Base-by-base conservation (phyloP, 192 early-diverging fungal species). In the Backusella psychrophila region DNA sequence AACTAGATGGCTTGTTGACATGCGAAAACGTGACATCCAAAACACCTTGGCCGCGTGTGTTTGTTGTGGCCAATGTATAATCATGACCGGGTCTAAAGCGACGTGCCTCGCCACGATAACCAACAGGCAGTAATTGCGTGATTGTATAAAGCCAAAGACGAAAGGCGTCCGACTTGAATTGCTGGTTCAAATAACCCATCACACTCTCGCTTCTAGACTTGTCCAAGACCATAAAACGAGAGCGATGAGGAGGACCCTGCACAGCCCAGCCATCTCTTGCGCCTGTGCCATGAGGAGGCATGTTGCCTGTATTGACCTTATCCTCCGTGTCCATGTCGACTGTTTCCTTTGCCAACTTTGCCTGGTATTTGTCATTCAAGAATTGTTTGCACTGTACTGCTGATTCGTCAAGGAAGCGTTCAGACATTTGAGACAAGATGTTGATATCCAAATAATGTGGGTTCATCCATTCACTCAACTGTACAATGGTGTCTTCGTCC, bases 11-110 rank as follows among this genome's bases (percentile, higher is more conserved):
- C 0, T 69, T 78, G 6, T 76, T 65, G 1, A 86, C 85, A 46
- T 94, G 78, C 53, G 88, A 90, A 23, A 93, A 77, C 9, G 90
- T 91, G 3, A 90, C 90, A 59, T 94, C 91, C 9, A 94, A 85
- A n/a, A 88, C 78, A 8, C 82, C 85, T 33, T 75, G 63, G 15
- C 83, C 74, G n/a, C 79, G 72, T 34, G 81, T 83, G 44, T 86
- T 86, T 23, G 86, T 82, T 8, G 92, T 89, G 12, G 90, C 94
- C 9, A 95, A 83, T 8, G 94, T 93, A 80, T 93, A 95, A 77
- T 95, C 94, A 67, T 94, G 85, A 7, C 94, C 94, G 2, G 92
- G 87, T 53, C 94, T 84, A 85, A 95, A 95, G 8, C 93, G 85
- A 39, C 94, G 89, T 6, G 88, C 89, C 69, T 84, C 77, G 23